These are phyloP conservation scores for Plasmopara viticola DNA, from an alignment of 352 stramenopile genomes.

Conservation along the genomic window DNA sequence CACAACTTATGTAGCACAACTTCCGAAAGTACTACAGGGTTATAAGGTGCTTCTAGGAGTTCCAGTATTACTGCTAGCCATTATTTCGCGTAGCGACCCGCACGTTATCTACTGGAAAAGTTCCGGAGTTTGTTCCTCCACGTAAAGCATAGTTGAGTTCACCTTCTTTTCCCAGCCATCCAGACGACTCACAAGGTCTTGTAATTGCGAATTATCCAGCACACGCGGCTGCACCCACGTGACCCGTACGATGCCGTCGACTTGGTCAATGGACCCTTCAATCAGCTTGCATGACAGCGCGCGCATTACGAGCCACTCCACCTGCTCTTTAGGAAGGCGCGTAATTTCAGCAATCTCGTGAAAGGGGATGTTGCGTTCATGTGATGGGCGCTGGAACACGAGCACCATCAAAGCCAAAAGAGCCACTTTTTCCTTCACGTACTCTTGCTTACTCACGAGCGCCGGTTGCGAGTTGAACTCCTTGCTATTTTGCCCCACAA, in stretches of 20 bases:
- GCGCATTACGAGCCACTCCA: conserved; percentile 99
- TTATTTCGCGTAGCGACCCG: too few relatives aligned
- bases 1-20: too few relatives aligned
- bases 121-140: conserved; percentile 83
- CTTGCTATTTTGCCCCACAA: conserved; percentile 64
- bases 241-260: conserved; percentile 91
- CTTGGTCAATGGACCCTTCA: conserved; percentile 90
- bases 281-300: conserved; percentile 95
- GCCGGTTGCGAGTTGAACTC: conserved; percentile 88
- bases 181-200: conserved; percentile 67
- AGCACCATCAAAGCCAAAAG: conserved; percentile 96
- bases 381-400: conserved; percentile 92
- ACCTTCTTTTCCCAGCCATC: conserved; percentile 79
- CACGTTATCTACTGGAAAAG: conserved; percentile 61
- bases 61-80: too few relatives aligned
- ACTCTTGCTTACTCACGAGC: conserved; percentile 89
- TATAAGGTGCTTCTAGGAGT: too few relatives aligned
- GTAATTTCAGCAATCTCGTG: conserved; percentile 89
- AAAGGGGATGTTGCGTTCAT: conserved; percentile 93
- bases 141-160: conserved; percentile 74
- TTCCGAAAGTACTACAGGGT: too few relatives aligned
- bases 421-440: conserved; percentile 97
- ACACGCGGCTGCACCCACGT: conserved; percentile 93
- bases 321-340: conserved; percentile 81
- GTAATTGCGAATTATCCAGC: conserved; percentile 71